Base-by-base conservation (phyloP, 2,329 filamentous ascomycete genomes). In the Ilyonectria robusta region DNA sequence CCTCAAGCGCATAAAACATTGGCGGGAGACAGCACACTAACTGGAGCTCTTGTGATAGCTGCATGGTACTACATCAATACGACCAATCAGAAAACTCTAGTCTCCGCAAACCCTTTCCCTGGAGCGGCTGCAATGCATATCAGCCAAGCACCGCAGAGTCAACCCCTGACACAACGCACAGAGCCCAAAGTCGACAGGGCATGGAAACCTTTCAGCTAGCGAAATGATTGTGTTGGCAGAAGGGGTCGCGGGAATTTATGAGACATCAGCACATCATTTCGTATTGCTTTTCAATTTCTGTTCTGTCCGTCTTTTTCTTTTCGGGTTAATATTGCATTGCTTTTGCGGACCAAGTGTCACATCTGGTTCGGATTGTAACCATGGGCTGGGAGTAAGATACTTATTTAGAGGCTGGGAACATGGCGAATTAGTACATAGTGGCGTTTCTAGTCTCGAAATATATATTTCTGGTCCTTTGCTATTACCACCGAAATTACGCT, bases 11-110 rank as follows among this genome's bases (percentile, higher is more conserved):
- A 23, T 10, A 9, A 5, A 46, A 2, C 48, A 13, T 21, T n/a
- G 23, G 21, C 47, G 35, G 17, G 19, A 21, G 17, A 53, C 35
- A 54, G 6, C 10, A 46, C 23, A 44, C 58, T 60, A 31, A 60
- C 48, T 51, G 6, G 17, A 42, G 3, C 11, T 17, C 37, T 11
- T 15, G 6, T 26, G 6, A 35, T n/a, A 60, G 58, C 47, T 37
- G 50, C 42, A 8, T 37, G 31, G 15, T 62, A 48, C 37, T 62
- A 62, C 51, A 42, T 40, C 42, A 47, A 62, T 29, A 21, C 50
- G 26, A 23, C 50, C 29, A 53, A 29, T 42, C 40, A 29, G 48
- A 62, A 48, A 10, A 26, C 51, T 13, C 51, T 21, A 2, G 17
- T 21, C n/a, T 29, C 59, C 7, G 3, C 11, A 37, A 4, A 37